A percentile compares a stretch with the other conserved stretches of the same genome.
phyloP scores from a whole-genome alignment of 495 filamentous ascomycete genomes.

The Poronia punctata region DNA sequence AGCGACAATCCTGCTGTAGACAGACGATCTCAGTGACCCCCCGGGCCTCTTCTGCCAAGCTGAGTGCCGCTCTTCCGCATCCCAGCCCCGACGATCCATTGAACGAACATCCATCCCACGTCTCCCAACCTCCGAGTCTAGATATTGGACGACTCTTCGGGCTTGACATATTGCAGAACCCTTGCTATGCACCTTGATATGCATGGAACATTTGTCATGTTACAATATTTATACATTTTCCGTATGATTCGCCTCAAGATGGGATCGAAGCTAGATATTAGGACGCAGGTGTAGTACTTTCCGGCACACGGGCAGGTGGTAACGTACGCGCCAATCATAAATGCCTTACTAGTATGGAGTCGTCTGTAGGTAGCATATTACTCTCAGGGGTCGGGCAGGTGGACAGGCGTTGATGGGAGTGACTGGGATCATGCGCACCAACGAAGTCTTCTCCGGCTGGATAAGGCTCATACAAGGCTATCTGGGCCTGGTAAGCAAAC shows the following conservation, averaged over 20 bases:
- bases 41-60: constrained; percentile 3
- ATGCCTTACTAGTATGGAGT: too few species aligned
- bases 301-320: background rate
- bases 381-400: too few species aligned
- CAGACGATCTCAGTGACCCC: too few species aligned
- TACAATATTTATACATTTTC: constrained; percentile 8
- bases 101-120: background rate
- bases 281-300: too few species aligned
- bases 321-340: too few species aligned
- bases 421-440: too few species aligned
- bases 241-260: constrained; percentile 4
- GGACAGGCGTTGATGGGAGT: too few species aligned
- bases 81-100: constrained; percentile 5
- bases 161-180: constrained; percentile 4
- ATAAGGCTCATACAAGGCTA: too few species aligned
- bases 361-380: too few species aligned
- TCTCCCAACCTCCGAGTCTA: background rate
- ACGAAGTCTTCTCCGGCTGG: too few species aligned
- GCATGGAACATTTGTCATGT: constrained; percentile 15
- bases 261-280: too few species aligned
- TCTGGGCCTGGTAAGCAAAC: too few species aligned
- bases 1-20: background rate
- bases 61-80: constrained; percentile 8
- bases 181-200: constrained; percentile 7
- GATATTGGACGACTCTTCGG: constrained; percentile 3